Base-by-base conservation (phyloP, 371 early-diverging fungal species). In the Saksenaea vasiformis region DNA sequence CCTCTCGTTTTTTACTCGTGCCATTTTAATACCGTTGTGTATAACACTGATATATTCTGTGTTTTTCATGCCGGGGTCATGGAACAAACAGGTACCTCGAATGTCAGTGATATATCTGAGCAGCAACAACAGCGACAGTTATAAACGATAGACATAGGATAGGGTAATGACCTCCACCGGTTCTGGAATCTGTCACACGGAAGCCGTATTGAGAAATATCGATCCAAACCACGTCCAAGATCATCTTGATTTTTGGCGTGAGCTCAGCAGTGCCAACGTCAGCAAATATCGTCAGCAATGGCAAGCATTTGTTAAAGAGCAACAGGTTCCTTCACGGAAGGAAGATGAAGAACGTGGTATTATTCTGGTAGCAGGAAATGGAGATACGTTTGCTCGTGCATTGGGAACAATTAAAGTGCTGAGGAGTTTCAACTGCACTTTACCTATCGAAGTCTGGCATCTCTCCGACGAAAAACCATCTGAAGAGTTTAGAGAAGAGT, bases 371-470 rank as follows among this genome's bases (percentile, higher is more conserved):
- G 78, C 80, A 7, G 80, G 80, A 10, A 80, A 80, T 37, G 51
- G 56, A n/a, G 80, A 80, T 54, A 80, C 80, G 0, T 67, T 78
- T 39, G 51, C 60, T 1, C 76, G 80, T 34, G 61, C 74, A 13
- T 10, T 78, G n/a, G 72, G 74, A 9, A 53, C 72, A 0, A 69
- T 78, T 36, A 59, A 66, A 37, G 10, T 80, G 5, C 55, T 80
- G 37, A 64, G 76, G 41, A 35, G 68, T 27, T 64, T 72, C 27
- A 31, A 51, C 0, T 78, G 78, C 44, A 38, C 43, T 11, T 51
- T 80, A 19, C 64, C 69, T 13, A 68, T 76, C 14, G 80, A 80
- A 56, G 60, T 80, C 11, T 80, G 80, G 80, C 78, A 80, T 44
- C 54, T 80, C 3, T 17, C 47, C 9, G 78, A 80, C 43, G 80